Evolutionary conservation across 2,329 filamentous ascomycete species (phyloP), one percentile per base, ranked within the genome.

Genomic region (Trichoderma citrinoviride): DNA sequence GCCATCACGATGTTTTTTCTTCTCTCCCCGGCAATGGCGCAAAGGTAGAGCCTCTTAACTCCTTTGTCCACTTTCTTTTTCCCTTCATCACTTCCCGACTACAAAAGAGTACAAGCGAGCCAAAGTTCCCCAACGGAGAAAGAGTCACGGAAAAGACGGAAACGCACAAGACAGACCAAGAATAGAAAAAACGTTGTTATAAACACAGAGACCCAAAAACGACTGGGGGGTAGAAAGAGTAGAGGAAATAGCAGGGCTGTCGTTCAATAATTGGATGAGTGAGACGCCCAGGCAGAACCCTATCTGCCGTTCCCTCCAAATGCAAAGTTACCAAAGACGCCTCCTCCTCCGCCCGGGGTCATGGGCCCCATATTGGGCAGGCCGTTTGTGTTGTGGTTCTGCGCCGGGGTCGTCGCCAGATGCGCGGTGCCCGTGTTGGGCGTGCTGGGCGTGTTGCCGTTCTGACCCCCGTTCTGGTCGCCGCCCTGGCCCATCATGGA

Each of bases 341-440:
- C 90, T 27, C 88, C 88, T 2, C 87, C 87, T 21, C 87, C 89
- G 27, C 91, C 90, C 1, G 92, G 92, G 7, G 92, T 95, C 83
- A 93, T 88, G 41, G 90, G 85, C 3, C 89, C 89, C 75, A 89
- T 86, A 58, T 83, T 81, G 29, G 73, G 77, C 73, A 82, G 77
- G 60, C 80, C 85, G 72, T 83, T 88, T 68, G 81, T 85, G 76
- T 87, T 83, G 69, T 85, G 81, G 63, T 77, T 77, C 68, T 83
- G 81, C 17, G 79, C 76, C 15, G 82, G 81, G 27, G 82, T 84
- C 46, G 77, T 81, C 27, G 76, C 82, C 29, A 84, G 77, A 27
- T 79, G 79, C 53, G 77, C 81, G 67, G 75, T 81, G 66, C 74
- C 89, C 14, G 91, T 94, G 73, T 89, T 92, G 1, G 93, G 90